phyloP scores from a whole-genome alignment of 2,329 filamentous ascomycete genomes.

The Chaetomiaceae sp. region DNA sequence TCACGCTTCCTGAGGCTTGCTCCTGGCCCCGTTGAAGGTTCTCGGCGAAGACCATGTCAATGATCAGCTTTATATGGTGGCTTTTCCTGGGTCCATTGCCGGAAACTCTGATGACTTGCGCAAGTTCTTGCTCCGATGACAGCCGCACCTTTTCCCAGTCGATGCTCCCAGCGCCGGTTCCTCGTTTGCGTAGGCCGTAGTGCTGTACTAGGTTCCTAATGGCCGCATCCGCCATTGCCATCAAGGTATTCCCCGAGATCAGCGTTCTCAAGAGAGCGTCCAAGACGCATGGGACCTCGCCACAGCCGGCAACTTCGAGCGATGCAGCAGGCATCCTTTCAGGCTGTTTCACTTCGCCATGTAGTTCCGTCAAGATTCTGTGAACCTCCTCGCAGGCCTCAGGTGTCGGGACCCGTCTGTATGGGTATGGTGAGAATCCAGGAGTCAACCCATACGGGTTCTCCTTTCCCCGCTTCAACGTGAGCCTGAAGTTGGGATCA shows the following conservation, averaged over 20 bases:
- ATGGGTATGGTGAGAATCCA: constrained; percentile 60
- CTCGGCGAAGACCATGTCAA: constrained; percentile 65
- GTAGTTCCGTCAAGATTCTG: constrained; percentile 55
- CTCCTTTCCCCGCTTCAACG: constrained; percentile 24
- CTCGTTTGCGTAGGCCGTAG: constrained; percentile 57
- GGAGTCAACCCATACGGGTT: constrained; percentile 49
- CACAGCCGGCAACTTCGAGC: constrained; percentile 61
- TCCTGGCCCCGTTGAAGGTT: constrained; percentile 41
- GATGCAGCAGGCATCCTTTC: constrained; percentile 64
- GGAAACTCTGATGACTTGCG: constrained; percentile 61
- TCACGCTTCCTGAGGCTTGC: constrained; percentile 28
- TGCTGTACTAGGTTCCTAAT: constrained; percentile 57
- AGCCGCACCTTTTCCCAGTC: constrained; percentile 66
- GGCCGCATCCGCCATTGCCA: constrained; percentile 53
- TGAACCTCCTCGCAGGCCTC: constrained; percentile 66
- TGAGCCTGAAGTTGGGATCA: constrained; percentile 18
- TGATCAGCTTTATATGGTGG: constrained; percentile 64
- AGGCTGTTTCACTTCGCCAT: constrained; percentile 60
- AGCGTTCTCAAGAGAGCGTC: constrained; percentile 49
- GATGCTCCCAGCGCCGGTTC: constrained; percentile 64
- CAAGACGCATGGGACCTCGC: constrained; percentile 49
- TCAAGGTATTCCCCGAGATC: constrained; percentile 46
- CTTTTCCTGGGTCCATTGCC: constrained; percentile 67
- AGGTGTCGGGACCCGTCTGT: constrained; percentile 57
- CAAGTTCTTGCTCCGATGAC: constrained; percentile 55